Conservation (phyloP, 495 filamentous ascomycete species). For the Trichoderma asperelloides region DNA sequence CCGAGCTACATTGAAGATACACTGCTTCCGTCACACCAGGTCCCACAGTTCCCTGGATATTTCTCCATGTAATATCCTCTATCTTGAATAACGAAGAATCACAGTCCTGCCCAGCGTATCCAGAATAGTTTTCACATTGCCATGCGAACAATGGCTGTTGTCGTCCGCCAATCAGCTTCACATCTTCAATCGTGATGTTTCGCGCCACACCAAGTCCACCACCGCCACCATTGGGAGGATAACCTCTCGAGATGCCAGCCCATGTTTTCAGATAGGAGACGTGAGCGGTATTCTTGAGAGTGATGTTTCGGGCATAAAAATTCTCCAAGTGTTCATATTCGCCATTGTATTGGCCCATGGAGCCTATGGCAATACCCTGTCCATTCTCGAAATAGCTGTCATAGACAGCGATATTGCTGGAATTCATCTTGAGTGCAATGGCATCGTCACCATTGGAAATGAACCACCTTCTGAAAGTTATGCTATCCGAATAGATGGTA, state of each 20-base stretch:
- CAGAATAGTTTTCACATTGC: constrained; percentile 6
- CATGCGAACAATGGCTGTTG: neutral
- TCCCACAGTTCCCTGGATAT: neutral
- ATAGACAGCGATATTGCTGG: constrained; percentile 24
- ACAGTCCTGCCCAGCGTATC: neutral
- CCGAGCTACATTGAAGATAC: neutral
- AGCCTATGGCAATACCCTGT: constrained; percentile 26
- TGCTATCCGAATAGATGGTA: constrained; percentile 19
- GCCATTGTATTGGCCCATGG: constrained; percentile 22
- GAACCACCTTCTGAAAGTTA: constrained; percentile 22
- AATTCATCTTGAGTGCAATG: constrained; percentile 47
- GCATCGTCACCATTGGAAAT: constrained; percentile 38
- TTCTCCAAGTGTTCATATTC: constrained; percentile 25
- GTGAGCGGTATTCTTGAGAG: constrained; percentile 23
- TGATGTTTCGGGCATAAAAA: constrained; percentile 24
- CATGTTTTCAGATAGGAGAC: constrained; percentile 21
- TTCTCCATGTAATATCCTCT: neutral
- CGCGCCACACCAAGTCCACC: neutral
- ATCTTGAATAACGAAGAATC: constrained; percentile 1
- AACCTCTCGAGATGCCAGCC: neutral
- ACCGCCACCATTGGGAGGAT: constrained; percentile 1
- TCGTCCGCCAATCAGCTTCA: neutral
- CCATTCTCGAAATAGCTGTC: constrained; percentile 19
- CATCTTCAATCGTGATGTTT: constrained; percentile 5
- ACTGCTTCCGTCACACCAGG: neutral